phyloP scores from a whole-genome alignment of 1,284 basidiomycete species.

The Polyporus tsugae region DNA sequence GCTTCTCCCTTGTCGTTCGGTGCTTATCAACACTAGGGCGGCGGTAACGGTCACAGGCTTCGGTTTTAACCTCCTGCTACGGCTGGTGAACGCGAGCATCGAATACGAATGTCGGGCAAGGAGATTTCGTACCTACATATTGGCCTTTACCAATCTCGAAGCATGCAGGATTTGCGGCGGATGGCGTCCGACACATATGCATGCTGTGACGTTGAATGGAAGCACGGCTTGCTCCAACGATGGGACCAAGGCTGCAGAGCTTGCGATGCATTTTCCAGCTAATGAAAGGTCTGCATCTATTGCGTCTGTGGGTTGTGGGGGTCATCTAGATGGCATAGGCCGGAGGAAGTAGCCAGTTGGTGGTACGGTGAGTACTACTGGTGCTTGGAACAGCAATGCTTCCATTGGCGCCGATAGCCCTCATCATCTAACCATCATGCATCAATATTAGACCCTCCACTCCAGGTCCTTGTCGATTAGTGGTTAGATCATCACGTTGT shows the following conservation, averaged over 20 bases:
- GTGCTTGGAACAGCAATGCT: too few relatives aligned
- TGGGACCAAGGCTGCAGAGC: too few relatives aligned
- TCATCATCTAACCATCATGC: too few relatives aligned
- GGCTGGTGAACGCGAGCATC: background rate
- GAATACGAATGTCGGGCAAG: background rate
- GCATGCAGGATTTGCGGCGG: background rate
- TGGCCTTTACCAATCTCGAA: background rate
- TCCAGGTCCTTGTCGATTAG: conserved; percentile 28
- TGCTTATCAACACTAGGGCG: background rate
- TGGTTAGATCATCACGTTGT: conserved; percentile 30
- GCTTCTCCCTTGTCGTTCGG: background rate
- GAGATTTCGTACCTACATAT: background rate
- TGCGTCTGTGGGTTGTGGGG: background rate
- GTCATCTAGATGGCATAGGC: background rate
- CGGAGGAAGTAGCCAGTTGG: background rate
- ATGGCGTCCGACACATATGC: background rate
- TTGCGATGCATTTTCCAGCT: background rate
- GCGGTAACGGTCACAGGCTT: background rate
- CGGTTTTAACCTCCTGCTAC: background rate
- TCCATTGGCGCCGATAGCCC: too few relatives aligned
- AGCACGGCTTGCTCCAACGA: background rate
- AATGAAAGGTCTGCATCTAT: background rate
- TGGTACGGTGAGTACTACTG: too few relatives aligned
- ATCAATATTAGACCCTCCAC: too few relatives aligned
- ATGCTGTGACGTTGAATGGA: background rate